Conservation (phyloP, 1,139 yeast genomes). For the Yamadazyma triangularis region DNA sequence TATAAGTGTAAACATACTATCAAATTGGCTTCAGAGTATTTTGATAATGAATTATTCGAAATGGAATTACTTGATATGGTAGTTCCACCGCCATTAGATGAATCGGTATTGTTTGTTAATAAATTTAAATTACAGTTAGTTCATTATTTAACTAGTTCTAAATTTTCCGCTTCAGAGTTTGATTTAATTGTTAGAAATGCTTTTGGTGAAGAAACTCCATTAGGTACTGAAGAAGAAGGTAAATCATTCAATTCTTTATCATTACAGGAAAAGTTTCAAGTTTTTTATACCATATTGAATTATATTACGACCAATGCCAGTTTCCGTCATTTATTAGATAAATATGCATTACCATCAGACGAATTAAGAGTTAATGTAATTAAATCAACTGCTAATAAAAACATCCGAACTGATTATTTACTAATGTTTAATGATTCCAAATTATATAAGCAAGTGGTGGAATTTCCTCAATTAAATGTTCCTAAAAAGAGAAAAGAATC, state of each 20-base stretch:
- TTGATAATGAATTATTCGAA: constrained; percentile 53
- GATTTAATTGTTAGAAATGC: constrained; percentile 15
- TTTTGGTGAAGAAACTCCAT: constrained; percentile 37
- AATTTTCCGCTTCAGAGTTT: constrained; percentile 9
- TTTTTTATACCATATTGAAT: constrained; percentile 38
- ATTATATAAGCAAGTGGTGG: constrained; percentile 35
- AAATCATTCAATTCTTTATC: constrained; percentile 32
- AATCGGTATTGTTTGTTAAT: constrained; percentile 31
- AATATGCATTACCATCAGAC: constrained; percentile 10
- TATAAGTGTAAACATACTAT: constrained; percentile 42
- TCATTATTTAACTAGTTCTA: constrained; percentile 10
- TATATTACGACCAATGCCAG: constrained; percentile 31
- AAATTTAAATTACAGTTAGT: constrained; percentile 40
- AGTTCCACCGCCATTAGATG: constrained; percentile 32
- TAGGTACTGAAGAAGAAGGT: constrained; percentile 20
- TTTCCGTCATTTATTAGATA: constrained; percentile 43
- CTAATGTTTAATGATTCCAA: constrained; percentile 42
- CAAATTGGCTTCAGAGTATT: constrained; percentile 40
- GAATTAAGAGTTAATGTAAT: not conserved
- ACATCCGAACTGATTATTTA: constrained; percentile 26
- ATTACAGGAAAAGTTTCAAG: constrained; percentile 43
- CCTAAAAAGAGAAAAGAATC: constrained; percentile 38
- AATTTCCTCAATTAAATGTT: constrained; percentile 28
- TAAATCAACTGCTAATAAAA: constrained; percentile 15
- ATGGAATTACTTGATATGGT: constrained; percentile 46